phyloP scores from a whole-genome alignment of 164 flowering plant genomes.

The Macadamia tetraphylla region DNA sequence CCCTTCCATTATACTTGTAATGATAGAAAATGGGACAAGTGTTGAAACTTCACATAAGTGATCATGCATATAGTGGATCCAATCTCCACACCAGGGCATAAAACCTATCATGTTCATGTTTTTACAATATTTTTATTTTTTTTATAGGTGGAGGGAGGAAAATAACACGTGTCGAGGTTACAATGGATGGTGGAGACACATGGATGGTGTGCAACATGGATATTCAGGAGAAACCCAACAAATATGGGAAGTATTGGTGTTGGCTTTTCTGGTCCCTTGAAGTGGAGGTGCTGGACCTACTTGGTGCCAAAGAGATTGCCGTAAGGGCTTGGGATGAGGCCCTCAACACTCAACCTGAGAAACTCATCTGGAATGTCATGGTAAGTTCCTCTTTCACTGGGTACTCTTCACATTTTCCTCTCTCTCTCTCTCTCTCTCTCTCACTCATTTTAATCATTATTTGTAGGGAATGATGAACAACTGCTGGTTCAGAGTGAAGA shows the following conservation, averaged over 20 bases:
- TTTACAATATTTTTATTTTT: background rate
- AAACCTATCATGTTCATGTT: no score
- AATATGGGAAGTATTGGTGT: constrained; percentile 89
- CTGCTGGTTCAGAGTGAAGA: constrained; percentile 90
- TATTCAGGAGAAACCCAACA: constrained; percentile 78
- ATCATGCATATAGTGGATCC: no score
- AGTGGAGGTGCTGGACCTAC: constrained; percentile 73
- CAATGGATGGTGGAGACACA: constrained; percentile 86
- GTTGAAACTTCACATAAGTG: no score
- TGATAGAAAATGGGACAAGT: no score
- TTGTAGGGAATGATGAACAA: constrained; percentile 99
- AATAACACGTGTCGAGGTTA: constrained; percentile 93
- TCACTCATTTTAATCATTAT: background rate
- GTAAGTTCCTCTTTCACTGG: constrained; percentile 24
- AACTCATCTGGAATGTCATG: constrained; percentile 96
- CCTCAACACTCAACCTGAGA: constrained; percentile 92
- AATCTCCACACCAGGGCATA: no score
- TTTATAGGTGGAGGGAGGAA: constrained; percentile 82
- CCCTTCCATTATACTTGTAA: no score
- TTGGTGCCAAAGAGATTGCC: constrained; percentile 80
- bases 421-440: no score
- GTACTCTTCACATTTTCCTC: no score
- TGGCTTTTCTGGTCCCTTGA: constrained; percentile 99
- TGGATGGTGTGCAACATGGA: constrained; percentile 69
- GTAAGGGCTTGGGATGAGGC: constrained; percentile 98